phyloP scores from a whole-genome alignment of 768 basidiomycete species.

The Leccinum boreale region DNA sequence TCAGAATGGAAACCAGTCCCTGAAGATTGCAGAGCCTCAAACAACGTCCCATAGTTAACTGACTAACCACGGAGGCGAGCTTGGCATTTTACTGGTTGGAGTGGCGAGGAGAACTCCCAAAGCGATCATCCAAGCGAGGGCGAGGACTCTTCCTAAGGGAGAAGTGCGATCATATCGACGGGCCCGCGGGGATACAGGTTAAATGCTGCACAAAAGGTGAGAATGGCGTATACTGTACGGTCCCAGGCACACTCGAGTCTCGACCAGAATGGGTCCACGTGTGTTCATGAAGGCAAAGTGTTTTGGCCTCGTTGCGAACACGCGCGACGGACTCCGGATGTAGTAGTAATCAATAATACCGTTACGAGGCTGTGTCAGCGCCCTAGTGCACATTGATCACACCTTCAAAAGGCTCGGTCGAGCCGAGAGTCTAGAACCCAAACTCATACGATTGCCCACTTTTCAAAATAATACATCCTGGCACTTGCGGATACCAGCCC shows the following conservation, averaged over 20 bases:
- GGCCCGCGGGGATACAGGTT: background rate
- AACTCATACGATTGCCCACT: background rate
- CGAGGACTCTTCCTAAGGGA: background rate
- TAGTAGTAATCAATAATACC: background rate
- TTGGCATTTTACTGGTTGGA: background rate
- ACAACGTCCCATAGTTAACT: background rate
- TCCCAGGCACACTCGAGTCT: background rate
- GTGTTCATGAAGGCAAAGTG: background rate
- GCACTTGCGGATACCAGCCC: background rate
- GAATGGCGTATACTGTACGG: background rate
- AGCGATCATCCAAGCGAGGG: background rate
- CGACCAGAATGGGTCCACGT: background rate
- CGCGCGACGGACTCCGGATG: slow-evolving; percentile 1
- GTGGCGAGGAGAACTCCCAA: background rate
- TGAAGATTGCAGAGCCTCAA: background rate
- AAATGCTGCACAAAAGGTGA: background rate
- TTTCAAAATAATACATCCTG: background rate
- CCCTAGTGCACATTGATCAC: background rate
- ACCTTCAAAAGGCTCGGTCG: background rate
- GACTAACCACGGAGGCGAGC: background rate
- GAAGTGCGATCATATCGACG: background rate
- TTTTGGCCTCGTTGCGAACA: slow-evolving; percentile 18
- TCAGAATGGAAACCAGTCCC: slow-evolving; percentile 21
- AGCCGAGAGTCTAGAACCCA: background rate
- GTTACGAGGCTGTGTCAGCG: slow-evolving; percentile 1